Percentiles rank a stretch among this genome's conserved stretches.
Conservation (phyloP, 2,329 filamentous ascomycete genomes). For the Cadophora gregata region DNA sequence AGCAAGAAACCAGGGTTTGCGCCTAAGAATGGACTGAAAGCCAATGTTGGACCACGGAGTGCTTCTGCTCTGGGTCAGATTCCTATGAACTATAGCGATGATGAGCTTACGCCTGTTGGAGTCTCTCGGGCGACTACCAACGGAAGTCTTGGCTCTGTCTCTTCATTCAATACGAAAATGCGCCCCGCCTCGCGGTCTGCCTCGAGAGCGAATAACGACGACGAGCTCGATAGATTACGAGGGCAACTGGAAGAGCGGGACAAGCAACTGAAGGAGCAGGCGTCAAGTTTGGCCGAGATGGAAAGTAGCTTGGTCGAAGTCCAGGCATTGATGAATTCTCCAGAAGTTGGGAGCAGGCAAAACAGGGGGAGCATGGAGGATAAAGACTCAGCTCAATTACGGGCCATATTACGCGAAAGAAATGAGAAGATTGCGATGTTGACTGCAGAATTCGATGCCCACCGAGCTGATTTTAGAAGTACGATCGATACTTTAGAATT, state of each 20-base stretch:
- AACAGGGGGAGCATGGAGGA: constrained; percentile 62
- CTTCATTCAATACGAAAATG: constrained; percentile 59
- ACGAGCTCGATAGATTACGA: constrained; percentile 75
- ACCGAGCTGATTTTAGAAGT: constrained; percentile 93
- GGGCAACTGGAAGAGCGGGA: constrained; percentile 83
- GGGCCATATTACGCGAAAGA: constrained; percentile 87
- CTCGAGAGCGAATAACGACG: constrained; percentile 56
- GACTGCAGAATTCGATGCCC: constrained; percentile 91
- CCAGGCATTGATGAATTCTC: constrained; percentile 69
- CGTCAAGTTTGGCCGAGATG: constrained; percentile 83
- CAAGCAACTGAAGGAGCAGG: constrained; percentile 86
- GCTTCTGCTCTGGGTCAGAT: constrained; percentile 61
- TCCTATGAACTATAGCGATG: constrained; percentile 57
- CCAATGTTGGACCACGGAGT: constrained; percentile 62
- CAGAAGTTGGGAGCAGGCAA: constrained; percentile 54
- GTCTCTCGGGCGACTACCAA: constrained; percentile 57
- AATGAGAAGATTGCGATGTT: constrained; percentile 95
- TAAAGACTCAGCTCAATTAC: constrained; percentile 77
- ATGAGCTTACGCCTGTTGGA: constrained; percentile 61
- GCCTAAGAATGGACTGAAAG: constrained; percentile 54
- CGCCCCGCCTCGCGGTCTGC: constrained; percentile 50
- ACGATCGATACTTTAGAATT: constrained; percentile 97
- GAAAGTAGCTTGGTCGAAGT: constrained; percentile 86
- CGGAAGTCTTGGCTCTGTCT: constrained; percentile 59
- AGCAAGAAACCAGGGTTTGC: constrained; percentile 56